A percentile compares a stretch with the other conserved stretches of the same genome.
phyloP scores from a whole-genome alignment of 176 grass and related monocot species.

The Carex parvula region DNA sequence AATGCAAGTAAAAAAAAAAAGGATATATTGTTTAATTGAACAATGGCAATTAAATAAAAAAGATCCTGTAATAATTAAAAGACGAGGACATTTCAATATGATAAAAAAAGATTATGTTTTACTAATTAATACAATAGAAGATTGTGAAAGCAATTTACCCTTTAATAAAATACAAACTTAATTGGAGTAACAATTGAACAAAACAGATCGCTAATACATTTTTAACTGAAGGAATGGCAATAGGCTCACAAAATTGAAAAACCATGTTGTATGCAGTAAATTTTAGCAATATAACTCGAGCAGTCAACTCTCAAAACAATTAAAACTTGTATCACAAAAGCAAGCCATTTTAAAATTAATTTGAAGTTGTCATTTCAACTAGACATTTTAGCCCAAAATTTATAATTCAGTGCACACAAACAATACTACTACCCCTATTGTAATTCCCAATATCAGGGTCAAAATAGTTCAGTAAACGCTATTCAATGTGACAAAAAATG shows the following conservation, averaged over 20 bases:
- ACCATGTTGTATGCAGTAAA: background rate
- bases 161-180: background rate
- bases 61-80: background rate
- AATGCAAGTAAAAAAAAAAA: too few relatives aligned
- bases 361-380: background rate
- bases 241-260: too few relatives aligned
- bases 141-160: background rate
- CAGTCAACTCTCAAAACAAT: background rate
- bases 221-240: background rate
- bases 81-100: background rate
- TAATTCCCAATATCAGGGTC: too few relatives aligned
- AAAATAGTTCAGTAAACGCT: background rate
- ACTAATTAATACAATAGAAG: too few relatives aligned
- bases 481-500: background rate
- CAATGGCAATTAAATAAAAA: background rate
- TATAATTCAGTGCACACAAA: background rate
- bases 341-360: background rate
- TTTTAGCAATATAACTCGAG: background rate
- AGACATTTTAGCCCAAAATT: background rate
- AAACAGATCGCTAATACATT: background rate
- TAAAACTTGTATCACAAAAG: background rate
- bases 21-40: too few relatives aligned
- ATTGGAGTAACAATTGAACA: too few relatives aligned
- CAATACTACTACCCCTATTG: too few relatives aligned
- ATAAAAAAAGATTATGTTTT: too few relatives aligned